A percentile compares a stretch with the other conserved stretches of the same genome.
Evolutionary conservation across 208 protist genomes (phyloP).

Genomic region (Porcisia deanei): DNA sequence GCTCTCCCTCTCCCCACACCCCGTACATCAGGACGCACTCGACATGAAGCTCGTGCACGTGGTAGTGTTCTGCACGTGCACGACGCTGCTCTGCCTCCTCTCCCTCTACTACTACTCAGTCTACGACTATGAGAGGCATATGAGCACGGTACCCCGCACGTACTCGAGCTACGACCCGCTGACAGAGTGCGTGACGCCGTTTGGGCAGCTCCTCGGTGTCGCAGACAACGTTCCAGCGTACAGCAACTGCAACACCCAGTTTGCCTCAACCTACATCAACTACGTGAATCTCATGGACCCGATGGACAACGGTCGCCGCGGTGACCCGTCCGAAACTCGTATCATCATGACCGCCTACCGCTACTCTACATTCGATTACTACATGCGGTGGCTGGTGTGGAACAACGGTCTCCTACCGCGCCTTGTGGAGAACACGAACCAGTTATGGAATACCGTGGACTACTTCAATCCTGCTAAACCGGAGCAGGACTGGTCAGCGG

Average conservation of each 20-base stretch:
- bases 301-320: conserved; percentile 35
- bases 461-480: conserved; percentile 47
- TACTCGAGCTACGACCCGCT: conserved; percentile 37
- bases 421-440: conserved; percentile 21
- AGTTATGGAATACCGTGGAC: conserved; percentile 38
- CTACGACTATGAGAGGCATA: conserved; percentile 16
- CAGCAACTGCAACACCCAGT: conserved; percentile 63
- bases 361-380: conserved; percentile 49
- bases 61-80: conserved; percentile 10
- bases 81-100: conserved; percentile 16
- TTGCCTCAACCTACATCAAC: conserved; percentile 27
- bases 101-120: conserved; percentile 27
- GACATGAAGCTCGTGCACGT: conserved; percentile 13
- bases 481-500: conserved; percentile 37
- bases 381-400: conserved; percentile 48
- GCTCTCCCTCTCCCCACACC: background rate
- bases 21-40: background rate
- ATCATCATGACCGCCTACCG: conserved; percentile 41
- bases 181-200: conserved; percentile 44
- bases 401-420: conserved; percentile 38
- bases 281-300: conserved; percentile 46
- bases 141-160: background rate
- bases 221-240: conserved; percentile 52
- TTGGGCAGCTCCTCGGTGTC: conserved; percentile 56
- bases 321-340: conserved; percentile 33